Percentiles rank a stretch among this genome's conserved stretches.
Evolutionary conservation across 495 filamentous ascomycete species (phyloP).

Genomic region (Penicillium odoratum): DNA sequence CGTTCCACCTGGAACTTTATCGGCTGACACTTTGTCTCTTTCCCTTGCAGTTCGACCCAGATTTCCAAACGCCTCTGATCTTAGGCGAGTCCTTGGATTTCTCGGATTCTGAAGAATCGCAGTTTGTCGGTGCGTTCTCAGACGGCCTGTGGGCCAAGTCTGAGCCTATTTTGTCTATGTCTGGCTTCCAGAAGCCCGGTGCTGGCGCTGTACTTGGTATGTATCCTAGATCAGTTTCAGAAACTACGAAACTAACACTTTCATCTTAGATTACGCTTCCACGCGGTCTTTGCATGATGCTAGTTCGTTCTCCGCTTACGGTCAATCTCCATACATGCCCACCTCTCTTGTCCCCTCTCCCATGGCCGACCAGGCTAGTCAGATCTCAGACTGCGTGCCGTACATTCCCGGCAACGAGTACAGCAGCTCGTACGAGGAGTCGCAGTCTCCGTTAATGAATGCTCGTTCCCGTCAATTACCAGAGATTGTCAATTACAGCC

Average conservation of each 20-base stretch:
- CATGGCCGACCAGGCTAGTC: slow-evolving; percentile 48
- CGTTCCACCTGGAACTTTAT: slow-evolving; percentile 10
- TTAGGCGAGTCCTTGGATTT: slow-evolving; percentile 54
- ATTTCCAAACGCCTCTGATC: slow-evolving; percentile 54
- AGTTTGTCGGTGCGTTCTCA: slow-evolving; percentile 46
- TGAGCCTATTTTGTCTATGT: slow-evolving; percentile 55
- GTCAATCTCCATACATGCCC: slow-evolving; percentile 45
- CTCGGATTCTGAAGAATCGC: slow-evolving; percentile 51
- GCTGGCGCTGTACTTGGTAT: slow-evolving; percentile 45
- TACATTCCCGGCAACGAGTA: slow-evolving; percentile 45
- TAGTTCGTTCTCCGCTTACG: slow-evolving; percentile 45
- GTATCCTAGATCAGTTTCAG: slow-evolving; percentile 13
- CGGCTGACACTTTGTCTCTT: slow-evolving; percentile 23
- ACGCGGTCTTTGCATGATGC: slow-evolving; percentile 47
- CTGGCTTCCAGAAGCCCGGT: slow-evolving; percentile 48
- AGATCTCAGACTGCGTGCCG: slow-evolving; percentile 46
- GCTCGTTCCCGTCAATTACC: slow-evolving; percentile 42
- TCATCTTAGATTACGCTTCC: slow-evolving; percentile 38
- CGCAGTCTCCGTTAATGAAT: slow-evolving; percentile 40
- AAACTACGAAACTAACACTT: slow-evolving; percentile 12
- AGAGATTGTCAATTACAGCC: slow-evolving; percentile 66
- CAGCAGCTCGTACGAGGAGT: slow-evolving; percentile 47
- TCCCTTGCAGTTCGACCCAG: slow-evolving; percentile 40
- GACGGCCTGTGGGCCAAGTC: slow-evolving; percentile 55
- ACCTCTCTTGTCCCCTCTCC: slow-evolving; percentile 47